These are phyloP conservation scores for Solanum paucissectum DNA, from an alignment of 257 asterid species.

Conservation along the genomic window DNA sequence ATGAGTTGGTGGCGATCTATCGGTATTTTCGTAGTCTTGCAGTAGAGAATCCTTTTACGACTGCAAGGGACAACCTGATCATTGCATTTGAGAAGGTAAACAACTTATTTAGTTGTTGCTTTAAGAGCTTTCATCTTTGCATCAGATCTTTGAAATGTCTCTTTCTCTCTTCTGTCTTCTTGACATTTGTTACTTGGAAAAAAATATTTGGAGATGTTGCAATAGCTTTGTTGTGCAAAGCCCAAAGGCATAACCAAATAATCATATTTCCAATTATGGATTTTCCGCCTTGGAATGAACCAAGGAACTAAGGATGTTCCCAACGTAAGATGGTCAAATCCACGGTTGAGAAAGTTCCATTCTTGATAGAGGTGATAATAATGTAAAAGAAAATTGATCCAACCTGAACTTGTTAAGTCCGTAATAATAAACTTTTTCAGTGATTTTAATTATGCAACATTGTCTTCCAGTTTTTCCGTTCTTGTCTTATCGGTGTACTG, in stretches of 20 bases:
- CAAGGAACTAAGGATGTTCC: neutral
- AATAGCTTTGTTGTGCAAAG: neutral
- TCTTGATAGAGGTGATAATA: neutral
- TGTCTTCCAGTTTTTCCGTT: neutral
- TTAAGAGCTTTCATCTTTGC: neutral
- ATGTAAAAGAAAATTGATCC: neutral
- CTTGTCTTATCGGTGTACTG: neutral
- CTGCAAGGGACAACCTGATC: constrained; percentile 89
- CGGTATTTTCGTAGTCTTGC: constrained; percentile 95
- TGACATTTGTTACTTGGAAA: neutral
- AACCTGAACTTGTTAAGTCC: neutral
- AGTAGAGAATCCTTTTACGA: constrained; percentile 63
- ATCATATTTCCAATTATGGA: neutral
- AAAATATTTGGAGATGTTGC: neutral
- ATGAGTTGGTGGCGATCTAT: constrained; percentile 69
- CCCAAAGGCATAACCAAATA: neutral
- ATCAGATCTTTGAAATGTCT: neutral
- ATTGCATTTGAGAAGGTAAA: constrained; percentile 96
- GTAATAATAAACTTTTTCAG: neutral
- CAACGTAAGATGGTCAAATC: neutral
- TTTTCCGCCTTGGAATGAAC: neutral
- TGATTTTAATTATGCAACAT: neutral
- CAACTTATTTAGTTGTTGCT: neutral
- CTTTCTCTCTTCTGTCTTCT: neutral
- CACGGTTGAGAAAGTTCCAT: neutral